Percentiles rank a stretch among this genome's conserved stretches.
Evolutionary conservation across 345 rosid species (phyloP).

Genomic region (Aethionema arabicum): DNA sequence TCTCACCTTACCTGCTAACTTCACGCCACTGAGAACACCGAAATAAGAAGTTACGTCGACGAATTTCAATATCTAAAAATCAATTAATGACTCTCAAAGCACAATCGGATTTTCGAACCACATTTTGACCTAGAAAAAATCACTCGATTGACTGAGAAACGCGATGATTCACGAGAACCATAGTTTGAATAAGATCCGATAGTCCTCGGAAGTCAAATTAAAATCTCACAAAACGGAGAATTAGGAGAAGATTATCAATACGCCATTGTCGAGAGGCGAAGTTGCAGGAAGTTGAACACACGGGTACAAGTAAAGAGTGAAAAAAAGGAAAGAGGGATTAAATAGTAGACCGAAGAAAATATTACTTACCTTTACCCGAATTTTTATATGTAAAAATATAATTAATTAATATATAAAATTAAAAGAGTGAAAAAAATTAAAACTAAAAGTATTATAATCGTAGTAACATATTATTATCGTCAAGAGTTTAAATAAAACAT

Average conservation of each 20-base stretch:
- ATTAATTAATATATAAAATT: no score
- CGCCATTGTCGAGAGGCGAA: slow-evolving; percentile 25
- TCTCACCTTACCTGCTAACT: slow-evolving; percentile 31
- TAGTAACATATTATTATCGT: no score
- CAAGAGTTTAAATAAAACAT: no score
- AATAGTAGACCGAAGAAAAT: not conserved
- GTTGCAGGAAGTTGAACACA: slow-evolving; percentile 13
- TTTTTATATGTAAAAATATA: not conserved
- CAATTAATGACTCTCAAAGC: not conserved
- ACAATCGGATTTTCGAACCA: not conserved
- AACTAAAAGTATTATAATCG: no score
- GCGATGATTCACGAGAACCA: not conserved
- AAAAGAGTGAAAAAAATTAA: no score
- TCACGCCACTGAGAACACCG: slow-evolving; percentile 20
- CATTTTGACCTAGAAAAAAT: slow-evolving; percentile 3
- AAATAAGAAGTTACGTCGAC: slow-evolving; percentile 34
- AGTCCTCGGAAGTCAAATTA: not conserved
- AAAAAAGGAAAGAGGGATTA: slow-evolving; percentile 5
- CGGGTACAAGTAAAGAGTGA: slow-evolving; percentile 14
- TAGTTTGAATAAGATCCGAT: slow-evolving; percentile 4
- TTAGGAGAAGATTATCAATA: slow-evolving; percentile 15
- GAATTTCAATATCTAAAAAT: slow-evolving; percentile 16
- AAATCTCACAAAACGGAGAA: slow-evolving; percentile 8
- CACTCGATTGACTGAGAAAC: not conserved
- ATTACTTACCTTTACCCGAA: not conserved